phyloP scores from a whole-genome alignment of 1,284 basidiomycete species.

The Cryptococcus sp. region DNA sequence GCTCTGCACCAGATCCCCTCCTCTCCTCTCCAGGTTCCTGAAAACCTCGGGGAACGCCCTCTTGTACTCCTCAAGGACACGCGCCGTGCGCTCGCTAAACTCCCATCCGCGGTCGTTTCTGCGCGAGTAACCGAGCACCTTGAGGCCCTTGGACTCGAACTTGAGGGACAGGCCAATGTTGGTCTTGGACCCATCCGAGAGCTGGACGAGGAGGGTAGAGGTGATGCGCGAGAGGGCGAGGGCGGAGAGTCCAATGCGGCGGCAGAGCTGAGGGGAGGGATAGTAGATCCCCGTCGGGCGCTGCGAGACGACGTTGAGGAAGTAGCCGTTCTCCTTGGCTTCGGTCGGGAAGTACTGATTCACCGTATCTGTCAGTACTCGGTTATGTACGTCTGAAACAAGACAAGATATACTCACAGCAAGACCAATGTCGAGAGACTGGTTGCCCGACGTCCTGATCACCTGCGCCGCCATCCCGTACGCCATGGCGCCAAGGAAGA shows the following conservation, averaged over 20 bases:
- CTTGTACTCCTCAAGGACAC: slow-evolving; percentile 80
- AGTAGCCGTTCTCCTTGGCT: slow-evolving; percentile 69
- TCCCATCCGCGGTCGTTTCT: slow-evolving; percentile 88
- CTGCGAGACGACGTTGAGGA: slow-evolving; percentile 63
- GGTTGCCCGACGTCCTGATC: slow-evolving; percentile 60
- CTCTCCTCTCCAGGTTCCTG: slow-evolving; percentile 60
- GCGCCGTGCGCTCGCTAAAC: slow-evolving; percentile 81
- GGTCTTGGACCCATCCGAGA: slow-evolving; percentile 66
- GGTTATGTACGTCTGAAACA: background rate
- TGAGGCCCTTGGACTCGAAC: slow-evolving; percentile 92
- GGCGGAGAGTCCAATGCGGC: slow-evolving; percentile 65
- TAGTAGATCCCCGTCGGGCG: slow-evolving; percentile 63
- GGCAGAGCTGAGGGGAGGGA: slow-evolving; percentile 70
- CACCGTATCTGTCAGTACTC: background rate
- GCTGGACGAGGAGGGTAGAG: slow-evolving; percentile 83
- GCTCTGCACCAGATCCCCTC: slow-evolving; percentile 59
- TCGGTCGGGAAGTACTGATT: slow-evolving; percentile 78
- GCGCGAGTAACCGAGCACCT: slow-evolving; percentile 89
- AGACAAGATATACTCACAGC: slow-evolving; percentile 58
- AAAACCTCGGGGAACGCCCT: slow-evolving; percentile 79
- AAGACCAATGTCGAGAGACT: slow-evolving; percentile 69
- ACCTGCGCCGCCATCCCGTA: slow-evolving; percentile 96
- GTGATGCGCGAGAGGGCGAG: slow-evolving; percentile 84
- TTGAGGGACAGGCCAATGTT: slow-evolving; percentile 94
- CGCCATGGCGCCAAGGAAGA: slow-evolving; percentile 89